Conservation (phyloP, 2,329 filamentous ascomycete genomes). For the Alternaria postmessia region DNA sequence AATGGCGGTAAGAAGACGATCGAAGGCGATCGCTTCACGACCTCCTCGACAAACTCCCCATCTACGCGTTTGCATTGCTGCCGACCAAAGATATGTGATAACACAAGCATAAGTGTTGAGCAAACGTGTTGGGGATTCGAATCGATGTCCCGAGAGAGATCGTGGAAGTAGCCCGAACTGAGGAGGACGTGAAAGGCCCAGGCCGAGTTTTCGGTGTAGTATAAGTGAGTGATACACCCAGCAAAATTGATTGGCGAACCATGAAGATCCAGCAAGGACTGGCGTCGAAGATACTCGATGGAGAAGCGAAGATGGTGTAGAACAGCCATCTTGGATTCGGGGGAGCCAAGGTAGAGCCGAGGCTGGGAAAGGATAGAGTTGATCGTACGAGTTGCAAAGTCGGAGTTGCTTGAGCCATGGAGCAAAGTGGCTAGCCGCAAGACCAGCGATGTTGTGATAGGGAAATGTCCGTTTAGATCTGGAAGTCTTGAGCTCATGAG, state of each 20-base stretch:
- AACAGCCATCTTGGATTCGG: slow-evolving; percentile 71
- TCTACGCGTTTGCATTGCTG: slow-evolving; percentile 59
- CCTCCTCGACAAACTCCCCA: slow-evolving; percentile 57
- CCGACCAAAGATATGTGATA: slow-evolving; percentile 75
- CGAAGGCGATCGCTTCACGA: slow-evolving; percentile 67
- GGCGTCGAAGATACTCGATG: slow-evolving; percentile 77
- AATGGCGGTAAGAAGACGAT: slow-evolving; percentile 71
- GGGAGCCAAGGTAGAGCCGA: slow-evolving; percentile 73
- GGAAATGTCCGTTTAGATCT: slow-evolving; percentile 79
- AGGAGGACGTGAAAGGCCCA: slow-evolving; percentile 81
- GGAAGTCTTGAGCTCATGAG: slow-evolving; percentile 77
- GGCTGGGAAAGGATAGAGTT: slow-evolving; percentile 74
- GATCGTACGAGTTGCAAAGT: slow-evolving; percentile 68
- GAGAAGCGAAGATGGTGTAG: slow-evolving; percentile 82
- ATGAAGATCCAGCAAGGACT: slow-evolving; percentile 67
- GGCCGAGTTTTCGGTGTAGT: slow-evolving; percentile 77
- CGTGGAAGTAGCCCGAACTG: slow-evolving; percentile 73
- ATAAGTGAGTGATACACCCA: slow-evolving; percentile 73
- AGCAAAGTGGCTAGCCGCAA: slow-evolving; percentile 73
- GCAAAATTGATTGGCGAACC: slow-evolving; percentile 77
- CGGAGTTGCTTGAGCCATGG: slow-evolving; percentile 69
- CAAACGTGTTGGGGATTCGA: slow-evolving; percentile 60
- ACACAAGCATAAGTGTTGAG: slow-evolving; percentile 70
- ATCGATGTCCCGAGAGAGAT: slow-evolving; percentile 66
- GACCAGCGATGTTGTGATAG: slow-evolving; percentile 76